Evolutionary conservation across 1,284 basidiomycete genomes (phyloP), one percentile per base, ranked within the genome.

Genomic region (Phellopilus nigrolimitatus): DNA sequence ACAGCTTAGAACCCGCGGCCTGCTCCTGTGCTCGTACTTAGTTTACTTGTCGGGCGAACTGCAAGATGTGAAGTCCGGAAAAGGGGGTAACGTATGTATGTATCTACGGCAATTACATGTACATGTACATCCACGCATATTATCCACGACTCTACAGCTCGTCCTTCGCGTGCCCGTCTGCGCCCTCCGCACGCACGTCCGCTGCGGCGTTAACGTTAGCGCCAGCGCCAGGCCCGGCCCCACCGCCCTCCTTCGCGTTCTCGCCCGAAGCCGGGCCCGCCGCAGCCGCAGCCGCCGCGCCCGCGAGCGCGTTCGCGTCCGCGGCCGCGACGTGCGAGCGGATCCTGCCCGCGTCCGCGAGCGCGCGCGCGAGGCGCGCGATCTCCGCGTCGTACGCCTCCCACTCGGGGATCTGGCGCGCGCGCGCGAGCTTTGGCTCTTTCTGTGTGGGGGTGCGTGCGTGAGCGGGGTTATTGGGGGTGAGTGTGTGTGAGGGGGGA

Each of bases 391-490:
- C 95, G 63, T 97, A 97, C 40, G 78, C 78, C 55, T 95, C 93
- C 97, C 95, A 99, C 67, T 99, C 95, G 0, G 95, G 95, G 48
- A 99, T 97, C 62, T 95, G 84, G 33, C 95, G 80, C 1, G 95
- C 97, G 28, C 95, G 79, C 7, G 85, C 80, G 7, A 99, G 76
- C 67, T 99, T 99, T 2, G 95, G 95, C 65, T 98, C 95, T 82
- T 97, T 95, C 87, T 93, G 67, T 15, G n/a, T n/a, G n/a, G n/a
- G n/a, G n/a, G n/a, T n/a, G n/a, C n/a, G n/a, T n/a, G n/a, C n/a
- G n/a, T n/a, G n/a, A n/a, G n/a, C n/a, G 27, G 47, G 42, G 24
- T 13, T 50, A 33, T 31, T 47, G 28, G 49, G 27, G 21, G 10
- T n/a, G n/a, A n/a, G n/a, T n/a, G n/a, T n/a, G n/a, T n/a, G n/a